Percentiles rank a stretch among this genome's conserved stretches.
phyloP scores from a whole-genome alignment of 2,329 filamentous ascomycete species.

The Epichloe scottii region DNA sequence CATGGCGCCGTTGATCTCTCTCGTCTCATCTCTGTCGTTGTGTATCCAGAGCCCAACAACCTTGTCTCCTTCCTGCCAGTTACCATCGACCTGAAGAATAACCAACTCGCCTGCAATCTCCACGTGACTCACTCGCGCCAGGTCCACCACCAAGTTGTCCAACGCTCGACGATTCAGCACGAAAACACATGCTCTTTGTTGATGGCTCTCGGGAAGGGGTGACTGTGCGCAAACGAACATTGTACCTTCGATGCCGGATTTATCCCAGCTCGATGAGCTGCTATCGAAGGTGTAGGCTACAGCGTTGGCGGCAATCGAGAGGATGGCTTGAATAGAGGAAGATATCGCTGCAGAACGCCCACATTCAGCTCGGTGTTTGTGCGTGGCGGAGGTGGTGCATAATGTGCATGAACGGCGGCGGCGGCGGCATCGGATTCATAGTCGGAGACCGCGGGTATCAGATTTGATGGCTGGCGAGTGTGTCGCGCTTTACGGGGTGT shows the following conservation, averaged over 20 bases:
- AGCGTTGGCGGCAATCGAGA: constrained; percentile 72
- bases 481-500: constrained; percentile 29
- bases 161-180: constrained; percentile 61
- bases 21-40: constrained; percentile 32
- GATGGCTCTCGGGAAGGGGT: constrained; percentile 24
- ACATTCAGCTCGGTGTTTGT: constrained; percentile 83
- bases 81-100: constrained; percentile 30
- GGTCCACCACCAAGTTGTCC: constrained; percentile 56
- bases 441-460: constrained; percentile 36
- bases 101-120: constrained; percentile 48
- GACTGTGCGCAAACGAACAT: constrained; percentile 70
- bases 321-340: constrained; percentile 58
- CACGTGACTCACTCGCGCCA: constrained; percentile 48
- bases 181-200: constrained; percentile 46
- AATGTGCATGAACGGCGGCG: constrained; percentile 27
- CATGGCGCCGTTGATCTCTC: constrained; percentile 26
- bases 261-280: constrained; percentile 62
- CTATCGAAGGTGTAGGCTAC: constrained; percentile 73
- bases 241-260: constrained; percentile 72
- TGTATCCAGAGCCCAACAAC: constrained; percentile 45
- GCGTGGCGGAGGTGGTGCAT: constrained; percentile 40
- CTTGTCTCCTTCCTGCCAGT: constrained; percentile 23
- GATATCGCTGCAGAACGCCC: constrained; percentile 68
- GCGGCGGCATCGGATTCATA: constrained; percentile 55
- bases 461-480: constrained; percentile 28